Base-by-base conservation (phyloP, 495 filamentous ascomycete genomes). In the Penicillium manginii region DNA sequence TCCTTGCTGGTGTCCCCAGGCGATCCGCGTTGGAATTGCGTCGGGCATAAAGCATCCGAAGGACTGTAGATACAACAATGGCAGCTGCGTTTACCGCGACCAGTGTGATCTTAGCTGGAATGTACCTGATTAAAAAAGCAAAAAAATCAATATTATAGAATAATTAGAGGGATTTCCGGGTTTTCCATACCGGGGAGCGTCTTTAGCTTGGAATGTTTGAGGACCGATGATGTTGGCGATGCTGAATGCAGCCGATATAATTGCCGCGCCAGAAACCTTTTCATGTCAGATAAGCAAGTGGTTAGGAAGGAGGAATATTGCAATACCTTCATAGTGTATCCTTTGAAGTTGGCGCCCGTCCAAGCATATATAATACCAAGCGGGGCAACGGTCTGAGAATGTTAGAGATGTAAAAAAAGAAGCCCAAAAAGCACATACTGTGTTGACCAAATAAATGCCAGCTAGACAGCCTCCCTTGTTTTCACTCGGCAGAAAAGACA, bases 361-460 rank as follows among this genome's bases (percentile, higher is more conserved):
- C 75, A 80, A 40, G 75, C 72, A 51, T 81, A 77, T 32, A 78
- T 77, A 10, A 80, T 52, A 1, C 70, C 65, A 19, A 78, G 29
- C 0, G 70, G 69, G 2, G 76, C 72, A 17, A 76, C 68, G 7
- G 66, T 73, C 68, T 69, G 15, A 26, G 15, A 4, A 19, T 4
- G 43, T 60, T 14, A 61, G 55, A 10, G 21, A 17, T 33, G 0
- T 37, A 7, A 8, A 23, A 2, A 21, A 9, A 2, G 5, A 21
- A 22, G 23, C 18, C 17, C 5, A 18, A 6, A n/a, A 9, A 18
- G 17, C 18, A 58, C 59, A 19, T 61, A 77, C 72, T 19, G 78
- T 70, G 60, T 88, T 87, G 46, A 85, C 76, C 26, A 89, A 72
- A 60, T 87, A 88, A 56, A 88, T 85, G 15, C 86, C 86, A 2